A percentile compares a stretch with the other conserved stretches of the same genome.
Conservation (phyloP, 1,284 basidiomycete genomes). For the Grifola frondosa region DNA sequence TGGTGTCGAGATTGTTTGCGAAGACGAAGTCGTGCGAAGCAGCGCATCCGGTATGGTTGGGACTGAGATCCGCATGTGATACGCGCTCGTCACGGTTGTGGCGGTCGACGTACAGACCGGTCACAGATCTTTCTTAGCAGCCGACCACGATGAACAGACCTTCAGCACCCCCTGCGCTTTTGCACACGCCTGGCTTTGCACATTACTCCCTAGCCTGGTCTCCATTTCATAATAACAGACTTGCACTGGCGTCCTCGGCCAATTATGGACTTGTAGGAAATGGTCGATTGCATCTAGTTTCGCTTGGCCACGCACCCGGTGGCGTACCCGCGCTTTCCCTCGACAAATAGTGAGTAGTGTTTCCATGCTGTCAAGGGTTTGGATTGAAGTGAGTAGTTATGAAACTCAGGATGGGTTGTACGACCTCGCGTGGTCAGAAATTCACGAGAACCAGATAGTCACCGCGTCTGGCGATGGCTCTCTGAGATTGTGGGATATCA, state of each 20-base stretch:
- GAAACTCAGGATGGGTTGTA: slow-evolving; percentile 94
- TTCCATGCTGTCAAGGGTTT: slow-evolving; percentile 12
- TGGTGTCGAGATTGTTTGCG: slow-evolving; percentile 44
- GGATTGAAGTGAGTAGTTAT: slow-evolving; percentile 54
- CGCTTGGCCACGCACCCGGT: slow-evolving; percentile 48
- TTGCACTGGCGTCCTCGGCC: slow-evolving; percentile 88
- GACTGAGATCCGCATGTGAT: slow-evolving; percentile 75
- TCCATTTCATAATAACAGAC: slow-evolving; percentile 80
- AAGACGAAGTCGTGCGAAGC: slow-evolving; percentile 40
- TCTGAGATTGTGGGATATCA: slow-evolving; percentile 89
- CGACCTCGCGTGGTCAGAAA: slow-evolving; percentile 90
- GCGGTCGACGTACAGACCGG: no score
- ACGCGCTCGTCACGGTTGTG: not conserved
- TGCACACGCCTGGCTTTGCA: slow-evolving; percentile 82
- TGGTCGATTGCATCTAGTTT: slow-evolving; percentile 78
- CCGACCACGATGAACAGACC: slow-evolving; percentile 44
- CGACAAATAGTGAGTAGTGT: slow-evolving; percentile 62
- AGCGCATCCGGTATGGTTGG: slow-evolving; percentile 71
- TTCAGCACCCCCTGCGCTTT: slow-evolving; percentile 41
- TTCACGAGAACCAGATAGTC: slow-evolving; percentile 92
- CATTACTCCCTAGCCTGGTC: slow-evolving; percentile 91
- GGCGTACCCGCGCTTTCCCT: slow-evolving; percentile 46
- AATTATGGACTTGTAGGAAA: slow-evolving; percentile 97
- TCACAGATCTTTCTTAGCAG: no score
- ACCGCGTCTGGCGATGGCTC: slow-evolving; percentile 91